Conservation (phyloP, 352 stramenopile genomes). For the Phytophthora hybrid region DNA sequence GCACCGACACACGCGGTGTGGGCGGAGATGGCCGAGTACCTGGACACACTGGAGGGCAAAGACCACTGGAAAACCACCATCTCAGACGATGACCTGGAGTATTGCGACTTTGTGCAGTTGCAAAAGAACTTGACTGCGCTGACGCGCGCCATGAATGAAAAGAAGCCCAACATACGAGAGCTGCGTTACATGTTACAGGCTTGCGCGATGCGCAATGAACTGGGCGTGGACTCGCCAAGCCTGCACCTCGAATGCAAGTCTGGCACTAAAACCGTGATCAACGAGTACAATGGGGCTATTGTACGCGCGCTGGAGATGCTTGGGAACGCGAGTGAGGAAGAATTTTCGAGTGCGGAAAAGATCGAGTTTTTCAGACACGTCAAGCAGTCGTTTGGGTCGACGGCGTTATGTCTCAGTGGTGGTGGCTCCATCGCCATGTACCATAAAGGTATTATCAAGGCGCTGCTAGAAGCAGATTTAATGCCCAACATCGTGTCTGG, state of each 20-base stretch:
- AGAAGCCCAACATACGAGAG: conserved; percentile 50
- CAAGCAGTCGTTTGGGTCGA: conserved; percentile 89
- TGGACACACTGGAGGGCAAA: conserved; percentile 68
- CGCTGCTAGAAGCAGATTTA: conserved; percentile 87
- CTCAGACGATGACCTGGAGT: conserved; percentile 56
- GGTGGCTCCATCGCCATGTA: conserved; percentile 95
- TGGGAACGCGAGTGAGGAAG: conserved; percentile 29
- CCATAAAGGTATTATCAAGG: conserved; percentile 94
- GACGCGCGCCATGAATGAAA: conserved; percentile 32
- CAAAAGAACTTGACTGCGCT: conserved; percentile 49
- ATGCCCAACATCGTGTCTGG: conserved; percentile 95
- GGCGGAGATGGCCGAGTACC: conserved; percentile 65
- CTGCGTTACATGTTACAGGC: conserved; percentile 73
- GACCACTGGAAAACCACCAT: conserved; percentile 68
- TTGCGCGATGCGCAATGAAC: conserved; percentile 74
- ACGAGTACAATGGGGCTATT: conserved; percentile 60
- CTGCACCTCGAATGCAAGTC: conserved; percentile 69
- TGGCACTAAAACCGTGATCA: conserved; percentile 72
- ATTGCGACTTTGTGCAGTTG: conserved; percentile 73
- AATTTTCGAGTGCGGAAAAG: conserved; percentile 39
- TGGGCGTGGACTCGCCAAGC: conserved; percentile 60
- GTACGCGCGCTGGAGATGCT: conserved; percentile 57
- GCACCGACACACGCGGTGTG: conserved; percentile 59
- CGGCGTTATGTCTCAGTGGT: conserved; percentile 93
- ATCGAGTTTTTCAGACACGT: conserved; percentile 67